Evolutionary conservation across 2,329 filamentous ascomycete species (phyloP), one percentile per base, ranked within the genome.

Genomic region (Aureobasidium pullulans): DNA sequence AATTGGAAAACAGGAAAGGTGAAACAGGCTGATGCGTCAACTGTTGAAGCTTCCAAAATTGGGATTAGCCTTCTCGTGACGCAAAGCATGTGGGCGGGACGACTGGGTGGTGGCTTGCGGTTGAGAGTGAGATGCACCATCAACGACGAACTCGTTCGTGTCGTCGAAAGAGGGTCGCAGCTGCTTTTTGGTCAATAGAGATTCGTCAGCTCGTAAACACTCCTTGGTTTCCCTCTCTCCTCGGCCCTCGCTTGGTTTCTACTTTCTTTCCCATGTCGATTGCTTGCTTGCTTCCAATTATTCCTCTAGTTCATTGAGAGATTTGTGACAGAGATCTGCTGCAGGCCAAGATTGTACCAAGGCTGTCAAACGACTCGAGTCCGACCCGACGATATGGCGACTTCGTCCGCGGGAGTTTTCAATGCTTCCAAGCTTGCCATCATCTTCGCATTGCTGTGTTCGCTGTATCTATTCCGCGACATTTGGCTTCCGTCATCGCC

Each of bases 381-480:
- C 43, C 15, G 28, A 29, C 6, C 53, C 42, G 40, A 57, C 36
- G 15, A 23, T 28, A 57, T 57, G 54, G 43, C 54, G 8, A 48
- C 54, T 13, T 48, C 54, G 4, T 56, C 52, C 16, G 43, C 54
- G 3, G 54, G 54, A 23, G 54, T 57, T 32, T 57, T 57, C 23
- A 48, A 43, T 48, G 54, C 54, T 32, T 57, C 54, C 43, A 57
- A 57, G 10, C 31, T 68, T 13, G 62, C 62, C 46, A 39, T 66
- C 59, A 64, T 67, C 61, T 64, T 67, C 44, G 53, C 65, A 9
- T 16, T 68, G 40, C 34, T 68, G 7, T 59, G 66, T 47, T 64
- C 61, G 28, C 39, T 68, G 10, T 66, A 64, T 57, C 61, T 68
- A 11, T 63, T 66, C 37, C 65, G 65, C 50, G 65, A 68, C 59